Conservation (phyloP, 495 filamentous ascomycete genomes). For the Amniculicola lignicola region DNA sequence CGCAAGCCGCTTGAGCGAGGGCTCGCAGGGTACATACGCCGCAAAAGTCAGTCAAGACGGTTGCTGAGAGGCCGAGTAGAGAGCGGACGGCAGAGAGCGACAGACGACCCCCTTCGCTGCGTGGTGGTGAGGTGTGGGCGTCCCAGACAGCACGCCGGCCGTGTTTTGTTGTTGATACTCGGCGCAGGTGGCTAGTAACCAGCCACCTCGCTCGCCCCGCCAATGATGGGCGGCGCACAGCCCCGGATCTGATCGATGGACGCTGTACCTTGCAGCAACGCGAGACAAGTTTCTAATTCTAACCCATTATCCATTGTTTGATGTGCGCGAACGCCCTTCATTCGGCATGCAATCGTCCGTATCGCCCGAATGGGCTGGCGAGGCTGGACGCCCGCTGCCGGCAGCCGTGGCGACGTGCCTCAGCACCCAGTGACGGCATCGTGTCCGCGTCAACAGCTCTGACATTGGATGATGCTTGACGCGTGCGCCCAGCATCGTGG, state of each 20-base stretch:
- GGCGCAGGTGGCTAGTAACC: conserved; percentile 7
- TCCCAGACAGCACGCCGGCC: too few species aligned
- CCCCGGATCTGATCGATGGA: background rate
- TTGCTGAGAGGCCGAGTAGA: background rate
- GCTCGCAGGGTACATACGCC: conserved; percentile 5
- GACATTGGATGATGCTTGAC: background rate
- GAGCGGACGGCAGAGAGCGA: background rate
- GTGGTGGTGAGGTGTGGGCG: background rate
- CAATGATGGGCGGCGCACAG: conserved; percentile 1
- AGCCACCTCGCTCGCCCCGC: conserved; percentile 2
- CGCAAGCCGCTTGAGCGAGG: conserved; percentile 10
- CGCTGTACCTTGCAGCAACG: conserved; percentile 22
- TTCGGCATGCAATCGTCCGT: background rate
- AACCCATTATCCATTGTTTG: background rate
- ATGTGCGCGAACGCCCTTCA: conserved; percentile 1
- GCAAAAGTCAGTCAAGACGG: background rate
- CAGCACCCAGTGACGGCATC: background rate
- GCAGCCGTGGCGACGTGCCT: background rate
- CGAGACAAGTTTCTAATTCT: conserved; percentile 15
- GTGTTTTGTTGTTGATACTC: background rate
- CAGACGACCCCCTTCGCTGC: background rate
- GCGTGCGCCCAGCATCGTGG: background rate
- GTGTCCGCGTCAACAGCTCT: background rate
- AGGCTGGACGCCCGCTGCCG: background rate
- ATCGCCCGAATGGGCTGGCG: background rate